Evolutionary conservation across 257 asterid genomes (phyloP), one percentile per base, ranked within the genome.

Genomic region (Ajuga chamaepitys): DNA sequence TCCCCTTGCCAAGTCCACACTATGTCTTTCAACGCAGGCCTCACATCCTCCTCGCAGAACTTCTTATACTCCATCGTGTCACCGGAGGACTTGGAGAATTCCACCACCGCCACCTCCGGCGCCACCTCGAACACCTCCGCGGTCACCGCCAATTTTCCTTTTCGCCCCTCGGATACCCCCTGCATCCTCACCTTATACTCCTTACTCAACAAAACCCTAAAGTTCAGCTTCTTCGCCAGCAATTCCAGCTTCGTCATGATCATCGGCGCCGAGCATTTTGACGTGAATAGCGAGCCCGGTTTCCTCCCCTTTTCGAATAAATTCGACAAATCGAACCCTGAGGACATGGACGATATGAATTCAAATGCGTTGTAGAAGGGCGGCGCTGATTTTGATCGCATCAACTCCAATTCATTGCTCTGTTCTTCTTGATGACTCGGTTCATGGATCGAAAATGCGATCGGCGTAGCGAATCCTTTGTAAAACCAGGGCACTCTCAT

Each of bases 1-100:
- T 86, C 96, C n/a, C 98, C 98, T 74, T 91, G 96, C 98, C 98
- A 91, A 47, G 82, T 88, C 98, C 98, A 91, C 16, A 91, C 96
- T 28, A 91, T 88, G 76, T 91, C 98, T 64, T 88, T 79, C 54
- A 91, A 80, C 3, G 89, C 88, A 8, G 95, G 94, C 84, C 98
- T 56, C 12, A 75, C 75, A 10, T 84, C 95, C 50, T 91, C 96
- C 45, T 84, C 95, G 9, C 86, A 91, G 1, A 91, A 77, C 74
- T 83, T 88, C 77, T 12, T 64, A 58, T 91, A 91, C 86, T 91
- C 98, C 9, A 88, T 64, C 5, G 98, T 88, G 71, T 91, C 98
- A 8, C 98, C 98, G 4, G 86, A 70, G 9, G 85, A 76, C 74
- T 86, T 88, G 2, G 95, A 84, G 53, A 91, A 78, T 47, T 86